phyloP scores from a whole-genome alignment of 1,284 basidiomycete species.

The Clitocybe nebularis region DNA sequence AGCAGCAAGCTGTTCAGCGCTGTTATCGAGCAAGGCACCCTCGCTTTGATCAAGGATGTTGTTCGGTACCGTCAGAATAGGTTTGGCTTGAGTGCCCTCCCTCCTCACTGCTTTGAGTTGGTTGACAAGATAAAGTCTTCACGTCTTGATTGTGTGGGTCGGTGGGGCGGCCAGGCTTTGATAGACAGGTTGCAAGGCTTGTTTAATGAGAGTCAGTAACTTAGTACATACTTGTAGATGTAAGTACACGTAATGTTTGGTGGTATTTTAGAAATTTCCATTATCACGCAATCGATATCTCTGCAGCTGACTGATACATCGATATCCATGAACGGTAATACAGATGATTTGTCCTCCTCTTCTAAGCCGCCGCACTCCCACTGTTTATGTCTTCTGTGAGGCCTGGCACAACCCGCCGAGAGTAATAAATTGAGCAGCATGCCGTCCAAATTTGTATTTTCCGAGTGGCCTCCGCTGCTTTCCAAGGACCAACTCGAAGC shows the following conservation, averaged over 20 bases:
- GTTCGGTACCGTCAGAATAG: constrained; percentile 41
- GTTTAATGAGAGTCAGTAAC: constrained; percentile 1
- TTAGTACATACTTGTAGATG: constrained; percentile 1
- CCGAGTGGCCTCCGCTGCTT: constrained; percentile 74
- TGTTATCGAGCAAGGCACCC: constrained; percentile 46
- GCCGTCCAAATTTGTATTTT: constrained; percentile 34
- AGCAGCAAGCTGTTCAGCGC: constrained; percentile 49
- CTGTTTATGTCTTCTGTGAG: too few relatives aligned
- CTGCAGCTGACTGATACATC: constrained; percentile 16
- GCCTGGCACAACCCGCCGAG: too few relatives aligned
- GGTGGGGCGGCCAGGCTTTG: constrained; percentile 19
- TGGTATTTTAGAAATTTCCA: not conserved
- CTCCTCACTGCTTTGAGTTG: constrained; percentile 30
- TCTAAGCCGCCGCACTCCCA: too few relatives aligned
- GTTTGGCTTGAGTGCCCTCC: constrained; percentile 21
- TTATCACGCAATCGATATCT: constrained; percentile 15
- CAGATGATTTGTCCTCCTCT: too few relatives aligned
- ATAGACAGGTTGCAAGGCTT: constrained; percentile 20
- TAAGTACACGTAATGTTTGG: constrained; percentile 1
- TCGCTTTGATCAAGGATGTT: constrained; percentile 48
- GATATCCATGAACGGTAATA: too few relatives aligned
- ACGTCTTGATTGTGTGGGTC: constrained; percentile 22
- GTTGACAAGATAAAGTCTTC: constrained; percentile 12
- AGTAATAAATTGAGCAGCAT: constrained; percentile 11
- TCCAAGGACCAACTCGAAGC: constrained; percentile 51